Percentiles rank a stretch among this genome's conserved stretches.
Evolutionary conservation across 1,139 yeast species (phyloP).

Genomic region (Saccharomyces hybrid): DNA sequence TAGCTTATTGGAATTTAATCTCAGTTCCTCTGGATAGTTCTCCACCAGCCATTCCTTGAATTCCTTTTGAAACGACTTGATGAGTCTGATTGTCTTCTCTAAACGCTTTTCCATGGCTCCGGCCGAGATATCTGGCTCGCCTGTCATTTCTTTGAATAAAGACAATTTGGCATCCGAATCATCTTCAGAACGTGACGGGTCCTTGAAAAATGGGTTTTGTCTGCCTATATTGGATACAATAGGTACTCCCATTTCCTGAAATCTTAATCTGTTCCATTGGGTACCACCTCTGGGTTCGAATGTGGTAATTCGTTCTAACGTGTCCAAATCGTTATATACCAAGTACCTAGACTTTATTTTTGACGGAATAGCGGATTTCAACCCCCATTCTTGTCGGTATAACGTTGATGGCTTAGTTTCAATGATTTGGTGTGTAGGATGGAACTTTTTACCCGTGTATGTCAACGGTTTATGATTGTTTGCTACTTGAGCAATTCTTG

Average conservation of each 20-base stretch:
- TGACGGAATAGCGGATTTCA: conserved; percentile 50
- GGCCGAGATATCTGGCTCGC: not conserved
- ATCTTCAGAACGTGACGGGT: conserved; percentile 19
- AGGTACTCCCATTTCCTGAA: conserved; percentile 41
- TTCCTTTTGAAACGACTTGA: conserved; percentile 25
- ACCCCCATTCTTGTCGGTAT: conserved; percentile 56
- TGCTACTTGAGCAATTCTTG: conserved; percentile 27
- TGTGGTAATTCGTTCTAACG: conserved; percentile 44
- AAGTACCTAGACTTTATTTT: conserved; percentile 42
- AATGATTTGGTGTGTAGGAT: conserved; percentile 51
- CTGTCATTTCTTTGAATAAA: conserved; percentile 2
- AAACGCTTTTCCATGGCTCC: conserved; percentile 13
- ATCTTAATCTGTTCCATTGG: conserved; percentile 43
- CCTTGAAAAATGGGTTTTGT: conserved; percentile 32
- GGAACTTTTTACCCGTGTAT: conserved; percentile 14
- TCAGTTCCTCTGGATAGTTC: conserved; percentile 34
- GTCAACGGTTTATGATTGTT: conserved; percentile 18
- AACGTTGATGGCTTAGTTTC: conserved; percentile 48
- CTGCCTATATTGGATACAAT: conserved; percentile 30
- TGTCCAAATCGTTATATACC: conserved; percentile 46
- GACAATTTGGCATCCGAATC: conserved; percentile 8
- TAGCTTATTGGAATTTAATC: conserved; percentile 28
- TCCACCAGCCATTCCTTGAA: conserved; percentile 38
- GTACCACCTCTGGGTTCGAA: conserved; percentile 44
- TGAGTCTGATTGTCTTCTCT: conserved; percentile 11